These are phyloP conservation scores for Eimeria maxima DNA, from an alignment of 169 alveolate genomes.

Conservation along the genomic window DNA sequence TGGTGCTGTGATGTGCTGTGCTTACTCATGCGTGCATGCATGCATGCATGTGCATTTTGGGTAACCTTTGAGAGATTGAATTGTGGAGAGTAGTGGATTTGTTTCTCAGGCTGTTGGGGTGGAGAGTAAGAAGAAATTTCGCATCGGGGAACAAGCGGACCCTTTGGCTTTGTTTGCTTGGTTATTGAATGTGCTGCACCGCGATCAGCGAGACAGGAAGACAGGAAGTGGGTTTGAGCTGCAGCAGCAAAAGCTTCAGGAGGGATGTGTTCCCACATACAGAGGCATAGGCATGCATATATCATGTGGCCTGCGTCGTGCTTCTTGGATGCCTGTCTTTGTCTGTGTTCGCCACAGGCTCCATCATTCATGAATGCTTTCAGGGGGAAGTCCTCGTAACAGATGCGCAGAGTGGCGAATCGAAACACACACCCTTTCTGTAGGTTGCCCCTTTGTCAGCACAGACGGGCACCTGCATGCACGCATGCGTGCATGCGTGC, in stretches of 20 bases:
- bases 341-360: conserved; percentile 1
- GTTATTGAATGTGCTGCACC: conserved; percentile 89
- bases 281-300: too few species aligned
- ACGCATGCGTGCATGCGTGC: neutral
- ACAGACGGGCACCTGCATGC: too few species aligned
- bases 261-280: neutral
- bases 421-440: conserved; percentile 16
- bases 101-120: conserved; percentile 81
- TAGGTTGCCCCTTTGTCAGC: too few species aligned
- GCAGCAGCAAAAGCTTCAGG: neutral
- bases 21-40: neutral
- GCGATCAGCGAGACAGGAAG: conserved; percentile 86
- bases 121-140: conserved; percentile 81
- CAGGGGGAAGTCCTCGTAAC: conserved; percentile 93
- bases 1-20: neutral
- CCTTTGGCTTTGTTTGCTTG: conserved; percentile 97
- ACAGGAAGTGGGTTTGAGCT: conserved; percentile 43
- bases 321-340: too few species aligned
- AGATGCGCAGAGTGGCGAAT: conserved; percentile 4
- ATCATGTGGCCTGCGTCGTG: too few species aligned
- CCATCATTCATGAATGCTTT: conserved; percentile 90
- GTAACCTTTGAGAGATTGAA: too few species aligned
- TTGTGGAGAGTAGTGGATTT: neutral
- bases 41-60: neutral
- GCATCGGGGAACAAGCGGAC: conserved; percentile 95